Percentiles rank a stretch among this genome's conserved stretches.
Conservation (phyloP, 306 rosid species). For the Prosopis cineraria region DNA sequence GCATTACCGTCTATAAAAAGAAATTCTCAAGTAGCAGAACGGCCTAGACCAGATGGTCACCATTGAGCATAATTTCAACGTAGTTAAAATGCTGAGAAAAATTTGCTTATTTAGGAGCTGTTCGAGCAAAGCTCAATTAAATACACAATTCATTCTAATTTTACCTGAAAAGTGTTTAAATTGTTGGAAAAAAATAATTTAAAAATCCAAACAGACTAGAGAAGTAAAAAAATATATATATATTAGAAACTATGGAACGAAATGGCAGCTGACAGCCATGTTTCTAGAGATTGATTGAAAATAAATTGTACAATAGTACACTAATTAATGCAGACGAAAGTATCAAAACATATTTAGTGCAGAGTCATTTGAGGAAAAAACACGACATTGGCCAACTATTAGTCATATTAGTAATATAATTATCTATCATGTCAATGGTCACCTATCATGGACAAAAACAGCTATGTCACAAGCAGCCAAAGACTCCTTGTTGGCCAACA, state of each 20-base stretch:
- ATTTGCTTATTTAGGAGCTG: slow-evolving; percentile 5
- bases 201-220: slow-evolving; percentile 9
- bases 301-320: neutral
- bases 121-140: slow-evolving; percentile 24
- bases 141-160: slow-evolving; percentile 12
- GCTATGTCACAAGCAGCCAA: slow-evolving; percentile 94
- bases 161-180: neutral
- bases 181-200: neutral
- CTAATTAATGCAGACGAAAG: neutral
- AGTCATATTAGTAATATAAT: slow-evolving; percentile 2
- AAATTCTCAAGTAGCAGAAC: slow-evolving; percentile 4
- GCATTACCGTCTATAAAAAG: neutral
- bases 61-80: neutral
- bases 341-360: neutral
- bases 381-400: neutral
- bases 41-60: slow-evolving; percentile 6
- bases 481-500: slow-evolving; percentile 79
- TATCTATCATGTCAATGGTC: slow-evolving; percentile 16
- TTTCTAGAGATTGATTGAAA: neutral
- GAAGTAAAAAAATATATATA: neutral
- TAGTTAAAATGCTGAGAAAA: neutral
- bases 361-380: neutral
- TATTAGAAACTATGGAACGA: neutral
- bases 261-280: neutral
- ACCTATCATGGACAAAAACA: slow-evolving; percentile 93